phyloP scores from a whole-genome alignment of 306 rosid genomes.

The Acacia confusa region DNA sequence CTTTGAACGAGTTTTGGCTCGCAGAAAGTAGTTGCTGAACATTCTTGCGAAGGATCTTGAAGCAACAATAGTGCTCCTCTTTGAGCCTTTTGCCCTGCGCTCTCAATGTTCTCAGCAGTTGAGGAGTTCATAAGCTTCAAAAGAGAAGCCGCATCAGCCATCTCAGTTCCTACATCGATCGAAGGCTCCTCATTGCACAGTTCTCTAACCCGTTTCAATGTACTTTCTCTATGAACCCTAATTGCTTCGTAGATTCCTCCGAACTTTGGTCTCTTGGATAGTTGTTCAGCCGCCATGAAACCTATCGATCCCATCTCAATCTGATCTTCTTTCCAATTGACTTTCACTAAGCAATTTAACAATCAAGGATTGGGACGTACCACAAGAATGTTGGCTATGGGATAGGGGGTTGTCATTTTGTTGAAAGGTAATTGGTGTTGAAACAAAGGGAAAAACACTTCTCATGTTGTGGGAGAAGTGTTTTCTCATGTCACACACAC shows the following conservation, averaged over 20 bases:
- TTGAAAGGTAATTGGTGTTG: too few species aligned
- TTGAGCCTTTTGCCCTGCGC: conserved; percentile 29
- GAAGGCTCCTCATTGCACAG: conserved; percentile 21
- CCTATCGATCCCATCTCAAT: conserved; percentile 21
- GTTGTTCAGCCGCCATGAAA: conserved; percentile 27
- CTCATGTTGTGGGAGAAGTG: too few species aligned
- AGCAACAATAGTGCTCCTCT: conserved; percentile 34
- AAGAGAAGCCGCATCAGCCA: conserved; percentile 35
- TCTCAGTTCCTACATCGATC: conserved; percentile 36
- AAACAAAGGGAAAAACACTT: too few species aligned
- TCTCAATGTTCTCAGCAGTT: conserved; percentile 12
- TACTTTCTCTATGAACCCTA: conserved; percentile 11
- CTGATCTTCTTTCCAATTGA: conserved; percentile 16
- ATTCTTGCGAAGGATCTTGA: conserved; percentile 28
- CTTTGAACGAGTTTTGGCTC: conserved; percentile 9
- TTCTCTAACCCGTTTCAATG: conserved; percentile 31
- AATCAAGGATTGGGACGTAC: too few species aligned
- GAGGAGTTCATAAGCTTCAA: conserved; percentile 31
- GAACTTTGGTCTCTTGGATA: conserved; percentile 30
- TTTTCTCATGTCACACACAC: too few species aligned
- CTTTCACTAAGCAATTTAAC: neutral
- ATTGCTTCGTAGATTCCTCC: conserved; percentile 28
- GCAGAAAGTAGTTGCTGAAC: conserved; percentile 22
- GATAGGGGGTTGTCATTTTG: too few species aligned
- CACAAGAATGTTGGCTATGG: too few species aligned